Evolutionary conservation across 192 early-diverging fungal species (phyloP), one percentile per base, ranked within the genome.

Genomic region (Mortierella antarctica): DNA sequence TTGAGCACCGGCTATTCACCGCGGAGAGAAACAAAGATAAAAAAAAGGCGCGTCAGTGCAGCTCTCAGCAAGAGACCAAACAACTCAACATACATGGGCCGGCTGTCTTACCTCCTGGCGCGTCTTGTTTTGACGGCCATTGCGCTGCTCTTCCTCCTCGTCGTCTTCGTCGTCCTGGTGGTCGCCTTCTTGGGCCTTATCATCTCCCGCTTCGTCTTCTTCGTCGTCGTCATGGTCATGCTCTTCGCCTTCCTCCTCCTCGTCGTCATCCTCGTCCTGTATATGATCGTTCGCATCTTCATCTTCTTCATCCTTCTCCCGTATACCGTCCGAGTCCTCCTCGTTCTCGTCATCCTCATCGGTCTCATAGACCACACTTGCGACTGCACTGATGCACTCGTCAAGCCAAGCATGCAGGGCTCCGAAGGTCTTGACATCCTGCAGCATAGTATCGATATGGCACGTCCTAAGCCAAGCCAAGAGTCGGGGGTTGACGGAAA

Each of bases 381-480:
- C 47, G 42, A 80, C 41, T 31, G 54, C 14, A 20, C 8, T 18
- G 0, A 46, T 41, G 21, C 69, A 80, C 20, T 67, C 65, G 46
- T 80, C 77, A 39, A 80, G 48, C 77, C 77, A 80, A 0, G 70
- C 70, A 59, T 80, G 65, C 39, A 80, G 44, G 4, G 70, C 65
- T 12, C 77, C 70, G 65, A 57, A 80, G 0, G 77, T 72, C 53
- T 52, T 51, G 14, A 80, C 77, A 7, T 60, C 51, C 39, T 58
- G 57, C 54, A 80, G 18, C 64, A 80, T 80, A 9, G 14, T 44
- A 51, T 80, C 77, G 20, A 80, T 57, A 3, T 50, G 61, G 23
- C 65, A 68, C 0, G 54, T 62, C 50, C 45, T 51, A 15, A 80
- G 77, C 77, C 77, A 80, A 2, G 51, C 41, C 53, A 80, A 47